Evolutionary conservation across 345 rosid genomes (phyloP), one percentile per base, ranked within the genome.

Genomic region (Turritis glabra): DNA sequence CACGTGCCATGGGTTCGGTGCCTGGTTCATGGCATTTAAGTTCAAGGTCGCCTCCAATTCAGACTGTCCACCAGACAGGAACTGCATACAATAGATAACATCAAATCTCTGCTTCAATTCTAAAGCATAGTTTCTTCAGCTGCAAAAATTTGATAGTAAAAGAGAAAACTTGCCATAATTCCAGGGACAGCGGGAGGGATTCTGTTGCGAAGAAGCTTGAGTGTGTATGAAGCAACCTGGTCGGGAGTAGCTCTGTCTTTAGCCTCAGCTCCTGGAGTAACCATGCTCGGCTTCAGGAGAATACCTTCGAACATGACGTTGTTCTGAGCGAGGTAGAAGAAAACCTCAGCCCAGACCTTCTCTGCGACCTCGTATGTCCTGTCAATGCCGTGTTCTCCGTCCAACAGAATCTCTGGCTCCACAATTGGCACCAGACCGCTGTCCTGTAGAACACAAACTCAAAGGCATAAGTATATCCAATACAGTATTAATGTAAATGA

Each of bases 201-300:
- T 83, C 97, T 88, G 64, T 82, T 77, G 65, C 78, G 82, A 53
- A 94, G 93, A 72, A 94, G 97, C 84, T 87, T 86, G 83, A 90
- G 98, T 48, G 97, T 94, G 95, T 90, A 91, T 1, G 86, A 87
- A 25, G 97, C 87, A 76, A 94, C 97, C 58, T 88, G 84, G 40
- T 87, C 72, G 13, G 97, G 97, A 29, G 85, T 90, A 56, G 96
- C 96, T 72, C 50, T 87, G 7, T 87, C 96, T 76, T 85, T 91
- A 82, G 90, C 83, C 78, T 89, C 98, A 40, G 95, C 98, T 6
- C 98, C 98, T 5, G 98, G 96, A 37, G 97, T 94, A 46, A 94
- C 97, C 98, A 94, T 94, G 85, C 96, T 94, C 8, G 98, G 98
- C 85, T 94, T 94, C 53, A 94, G 80, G 71, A 94, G 98, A 75